These are phyloP conservation scores for Vachellia pachyceras DNA, from an alignment of 306 rosid species.

Conservation along the genomic window DNA sequence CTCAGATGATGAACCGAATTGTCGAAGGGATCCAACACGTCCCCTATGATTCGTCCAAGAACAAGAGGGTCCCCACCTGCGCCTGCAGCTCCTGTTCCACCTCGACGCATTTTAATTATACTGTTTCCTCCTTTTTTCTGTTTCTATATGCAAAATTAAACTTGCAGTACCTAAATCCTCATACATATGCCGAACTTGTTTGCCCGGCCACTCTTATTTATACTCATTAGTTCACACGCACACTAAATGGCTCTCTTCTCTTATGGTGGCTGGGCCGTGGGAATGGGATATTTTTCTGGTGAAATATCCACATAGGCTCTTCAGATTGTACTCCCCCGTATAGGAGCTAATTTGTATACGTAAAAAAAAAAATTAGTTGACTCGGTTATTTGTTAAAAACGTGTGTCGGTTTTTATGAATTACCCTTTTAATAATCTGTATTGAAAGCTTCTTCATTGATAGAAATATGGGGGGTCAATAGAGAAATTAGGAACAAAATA, in stretches of 20 bases:
- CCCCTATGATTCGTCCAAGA: constrained; percentile 52
- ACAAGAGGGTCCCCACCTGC: constrained; percentile 42
- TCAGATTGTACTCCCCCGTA: no score
- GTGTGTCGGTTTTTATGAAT: no score
- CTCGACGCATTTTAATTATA: constrained; percentile 2
- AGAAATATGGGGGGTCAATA: no score
- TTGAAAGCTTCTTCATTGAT: no score
- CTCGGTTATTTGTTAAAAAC: no score
- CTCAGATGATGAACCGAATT: constrained; percentile 27
- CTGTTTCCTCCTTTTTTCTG: not conserved
- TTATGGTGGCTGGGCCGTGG: not conserved
- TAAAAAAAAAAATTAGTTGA: no score
- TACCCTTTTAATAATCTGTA: no score
- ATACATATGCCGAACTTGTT: not conserved
- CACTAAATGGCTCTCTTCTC: not conserved
- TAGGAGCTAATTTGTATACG: no score
- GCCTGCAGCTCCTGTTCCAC: not conserved
- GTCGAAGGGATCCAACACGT: constrained; percentile 49
- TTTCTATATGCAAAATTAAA: not conserved
- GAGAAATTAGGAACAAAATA: no score
- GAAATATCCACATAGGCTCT: not conserved
- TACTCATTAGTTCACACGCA: not conserved
- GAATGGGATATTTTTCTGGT: not conserved
- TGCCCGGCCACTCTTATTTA: not conserved
- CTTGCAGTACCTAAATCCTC: not conserved